Evolutionary conservation across 2,329 filamentous ascomycete species (phyloP).

Genomic region (Graphilbum ipis-grandicollis): DNA sequence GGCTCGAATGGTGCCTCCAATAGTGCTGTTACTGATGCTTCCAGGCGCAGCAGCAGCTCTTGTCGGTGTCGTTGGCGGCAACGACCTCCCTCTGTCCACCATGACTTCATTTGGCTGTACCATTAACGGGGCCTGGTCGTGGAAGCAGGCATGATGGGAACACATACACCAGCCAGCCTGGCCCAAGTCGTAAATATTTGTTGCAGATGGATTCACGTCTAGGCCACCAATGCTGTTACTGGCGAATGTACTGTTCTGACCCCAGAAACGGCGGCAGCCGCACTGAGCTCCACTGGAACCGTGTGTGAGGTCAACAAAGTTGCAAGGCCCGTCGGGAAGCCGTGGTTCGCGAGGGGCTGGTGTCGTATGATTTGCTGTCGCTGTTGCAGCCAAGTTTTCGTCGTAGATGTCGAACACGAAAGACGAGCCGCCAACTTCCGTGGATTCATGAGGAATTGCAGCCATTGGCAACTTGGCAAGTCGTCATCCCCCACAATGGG

Average conservation of each 20-base stretch:
- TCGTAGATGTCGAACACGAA: constrained; percentile 37
- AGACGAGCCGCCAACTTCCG: constrained; percentile 15
- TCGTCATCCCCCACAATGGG: constrained; percentile 9
- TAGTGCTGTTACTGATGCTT: too few species aligned
- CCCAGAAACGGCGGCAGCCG: constrained; percentile 45
- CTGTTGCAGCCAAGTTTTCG: constrained; percentile 20
- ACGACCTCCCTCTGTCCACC: too few species aligned
- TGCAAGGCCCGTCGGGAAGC: constrained; percentile 27
- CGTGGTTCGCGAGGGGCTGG: constrained; percentile 1
- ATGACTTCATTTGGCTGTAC: constrained; percentile 12
- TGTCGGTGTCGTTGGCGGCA: too few species aligned
- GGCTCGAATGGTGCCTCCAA: too few species aligned
- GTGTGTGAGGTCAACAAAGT: constrained; percentile 36
- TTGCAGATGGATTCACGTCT: constrained; percentile 11
- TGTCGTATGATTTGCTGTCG: constrained; percentile 5
- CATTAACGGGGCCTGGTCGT: constrained; percentile 25
- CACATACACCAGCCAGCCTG: constrained; percentile 42
- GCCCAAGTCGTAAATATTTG: constrained; percentile 11
- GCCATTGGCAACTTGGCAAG: constrained; percentile 28
- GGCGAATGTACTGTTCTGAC: constrained; percentile 18
- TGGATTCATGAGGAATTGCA: constrained; percentile 28
- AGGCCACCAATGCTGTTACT: constrained; percentile 10
- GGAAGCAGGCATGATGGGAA: constrained; percentile 43
- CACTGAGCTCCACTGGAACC: constrained; percentile 35
- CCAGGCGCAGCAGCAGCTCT: too few species aligned